Percentiles rank a stretch among this genome's conserved stretches.
These are phyloP conservation scores for Talaromyces ruber DNA, from an alignment of 495 filamentous ascomycete species.

Conservation along the genomic window DNA sequence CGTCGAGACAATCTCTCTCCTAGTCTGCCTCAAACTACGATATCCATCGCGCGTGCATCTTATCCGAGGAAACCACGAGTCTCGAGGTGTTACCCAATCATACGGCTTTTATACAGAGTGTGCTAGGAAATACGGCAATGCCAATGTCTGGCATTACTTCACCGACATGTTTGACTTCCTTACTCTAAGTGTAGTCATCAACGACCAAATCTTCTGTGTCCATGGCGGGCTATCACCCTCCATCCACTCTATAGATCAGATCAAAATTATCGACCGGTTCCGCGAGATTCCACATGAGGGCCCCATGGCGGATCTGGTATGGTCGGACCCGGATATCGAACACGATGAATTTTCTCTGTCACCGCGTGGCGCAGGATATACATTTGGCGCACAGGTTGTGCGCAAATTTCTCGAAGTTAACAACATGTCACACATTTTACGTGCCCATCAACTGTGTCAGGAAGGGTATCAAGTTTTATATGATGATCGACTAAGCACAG, in stretches of 20 bases:
- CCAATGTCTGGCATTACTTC: conserved; percentile 98
- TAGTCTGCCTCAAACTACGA: conserved; percentile 88
- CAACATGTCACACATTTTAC: conserved; percentile 90
- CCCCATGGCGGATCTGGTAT: conserved; percentile 98
- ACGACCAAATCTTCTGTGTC: conserved; percentile 97
- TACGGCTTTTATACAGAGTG: conserved; percentile 99
- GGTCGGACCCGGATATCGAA: conserved; percentile 94
- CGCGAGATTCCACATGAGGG: conserved; percentile 97
- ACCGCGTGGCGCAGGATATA: conserved; percentile 91
- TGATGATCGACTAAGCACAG: conserved; percentile 87
- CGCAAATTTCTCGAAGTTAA: conserved; percentile 97
- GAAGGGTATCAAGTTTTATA: conserved; percentile 95
- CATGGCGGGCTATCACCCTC: conserved; percentile 92
- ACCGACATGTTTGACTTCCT: conserved; percentile 99
- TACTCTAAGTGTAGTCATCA: conserved; percentile 92
- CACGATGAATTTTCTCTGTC: conserved; percentile 93
- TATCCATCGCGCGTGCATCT: conserved; percentile 88
- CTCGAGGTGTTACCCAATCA: conserved; percentile 92
- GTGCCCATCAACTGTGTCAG: conserved; percentile 94
- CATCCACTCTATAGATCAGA: conserved; percentile 97
- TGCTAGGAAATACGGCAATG: conserved; percentile 92
- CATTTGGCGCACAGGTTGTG: conserved; percentile 93
- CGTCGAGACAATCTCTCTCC: conserved; percentile 92
- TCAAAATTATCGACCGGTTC: conserved; percentile 98
- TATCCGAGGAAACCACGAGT: conserved; percentile 96